Percentiles rank a stretch among this genome's conserved stretches.
Conservation (phyloP, 2,329 filamentous ascomycete genomes). For the Leptographium procerum region DNA sequence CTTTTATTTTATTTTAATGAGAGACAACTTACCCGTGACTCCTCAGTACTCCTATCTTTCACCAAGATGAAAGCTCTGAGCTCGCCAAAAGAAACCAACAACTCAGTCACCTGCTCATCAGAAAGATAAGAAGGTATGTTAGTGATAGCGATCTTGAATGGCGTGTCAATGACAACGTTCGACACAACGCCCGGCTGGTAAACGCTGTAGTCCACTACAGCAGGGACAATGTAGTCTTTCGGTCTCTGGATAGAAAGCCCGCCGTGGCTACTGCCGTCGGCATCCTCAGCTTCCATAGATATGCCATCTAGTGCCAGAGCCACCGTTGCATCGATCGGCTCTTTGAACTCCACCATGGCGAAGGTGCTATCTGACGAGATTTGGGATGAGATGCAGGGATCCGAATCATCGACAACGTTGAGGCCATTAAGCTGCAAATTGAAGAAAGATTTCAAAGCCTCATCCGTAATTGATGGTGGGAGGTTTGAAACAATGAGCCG, state of each 20-base stretch:
- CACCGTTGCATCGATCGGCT: constrained; percentile 76
- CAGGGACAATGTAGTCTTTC: constrained; percentile 93
- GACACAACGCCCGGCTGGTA: constrained; percentile 70
- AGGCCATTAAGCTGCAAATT: constrained; percentile 95
- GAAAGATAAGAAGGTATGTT: constrained; percentile 81
- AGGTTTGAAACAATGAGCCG: constrained; percentile 82
- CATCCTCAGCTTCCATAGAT: constrained; percentile 66
- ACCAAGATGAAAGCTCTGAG: constrained; percentile 86
- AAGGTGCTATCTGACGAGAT: constrained; percentile 70
- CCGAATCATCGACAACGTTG: constrained; percentile 73
- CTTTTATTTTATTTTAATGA: background rate
- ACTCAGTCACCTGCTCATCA: constrained; percentile 84
- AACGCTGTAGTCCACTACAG: constrained; percentile 59
- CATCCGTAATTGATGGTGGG: constrained; percentile 60
- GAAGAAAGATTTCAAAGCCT: constrained; percentile 72
- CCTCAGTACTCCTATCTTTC: constrained; percentile 73
- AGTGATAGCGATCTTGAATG: constrained; percentile 88
- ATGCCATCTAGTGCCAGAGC: constrained; percentile 85
- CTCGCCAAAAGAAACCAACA: constrained; percentile 82
- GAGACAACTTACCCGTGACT: constrained; percentile 60
- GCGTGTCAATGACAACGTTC: constrained; percentile 74
- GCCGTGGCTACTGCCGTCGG: constrained; percentile 30
- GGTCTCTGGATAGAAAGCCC: constrained; percentile 73
- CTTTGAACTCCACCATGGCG: constrained; percentile 84
- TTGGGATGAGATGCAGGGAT: constrained; percentile 77